Conservation (phyloP, 352 stramenopile genomes). For the Phytopythium ostracodes region DNA sequence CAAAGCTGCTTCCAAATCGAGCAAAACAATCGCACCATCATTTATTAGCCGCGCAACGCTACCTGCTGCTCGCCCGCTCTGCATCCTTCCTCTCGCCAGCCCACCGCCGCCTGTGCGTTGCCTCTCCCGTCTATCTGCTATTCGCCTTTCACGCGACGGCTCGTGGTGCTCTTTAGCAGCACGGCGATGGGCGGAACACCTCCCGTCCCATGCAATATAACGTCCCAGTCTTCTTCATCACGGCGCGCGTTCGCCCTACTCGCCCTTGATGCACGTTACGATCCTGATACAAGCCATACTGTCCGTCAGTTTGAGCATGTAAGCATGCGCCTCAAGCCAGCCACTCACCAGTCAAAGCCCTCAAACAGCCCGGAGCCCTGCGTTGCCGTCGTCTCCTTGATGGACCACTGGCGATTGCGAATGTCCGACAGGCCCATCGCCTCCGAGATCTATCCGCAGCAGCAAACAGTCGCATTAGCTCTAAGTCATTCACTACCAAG, state of each 20-base stretch:
- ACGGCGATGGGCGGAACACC: background rate
- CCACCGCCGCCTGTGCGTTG: background rate
- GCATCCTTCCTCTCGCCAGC: background rate
- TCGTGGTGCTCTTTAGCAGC: background rate
- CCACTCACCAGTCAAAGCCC: conserved; percentile 97
- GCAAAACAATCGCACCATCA: background rate
- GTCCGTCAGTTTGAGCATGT: conserved; percentile 7
- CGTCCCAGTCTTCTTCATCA: background rate
- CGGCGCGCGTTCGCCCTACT: conserved; percentile 30
- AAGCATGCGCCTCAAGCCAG: background rate
- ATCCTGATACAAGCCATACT: conserved; percentile 43
- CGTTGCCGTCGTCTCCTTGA: conserved; percentile 98
- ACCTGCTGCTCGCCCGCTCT: background rate
- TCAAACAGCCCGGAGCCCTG: conserved; percentile 98
- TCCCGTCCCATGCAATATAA: background rate
- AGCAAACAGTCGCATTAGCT: background rate
- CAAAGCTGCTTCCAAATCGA: background rate
- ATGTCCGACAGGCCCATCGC: conserved; percentile 97
- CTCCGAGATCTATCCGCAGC: conserved; percentile 93
- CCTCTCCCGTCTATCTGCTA: background rate
- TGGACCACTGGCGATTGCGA: conserved; percentile 99
- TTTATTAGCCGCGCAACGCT: background rate
- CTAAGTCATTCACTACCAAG: background rate
- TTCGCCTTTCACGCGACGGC: background rate
- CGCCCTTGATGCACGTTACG: conserved; percentile 88